These are phyloP conservation scores for Gynandropsis gynandra DNA, from an alignment of 345 rosid species.

Conservation along the genomic window DNA sequence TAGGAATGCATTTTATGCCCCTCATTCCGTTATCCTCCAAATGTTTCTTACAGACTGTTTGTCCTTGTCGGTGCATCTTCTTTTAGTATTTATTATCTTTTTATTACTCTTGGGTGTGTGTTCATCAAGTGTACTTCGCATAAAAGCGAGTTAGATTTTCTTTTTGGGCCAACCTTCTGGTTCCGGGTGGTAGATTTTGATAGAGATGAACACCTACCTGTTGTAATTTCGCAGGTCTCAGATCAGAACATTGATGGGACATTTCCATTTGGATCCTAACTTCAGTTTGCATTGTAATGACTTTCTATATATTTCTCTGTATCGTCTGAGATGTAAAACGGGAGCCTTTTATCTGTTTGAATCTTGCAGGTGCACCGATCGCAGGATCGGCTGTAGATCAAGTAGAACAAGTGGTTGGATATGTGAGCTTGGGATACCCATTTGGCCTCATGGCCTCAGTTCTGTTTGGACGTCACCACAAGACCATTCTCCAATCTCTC, in stretches of 20 bases:
- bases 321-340: not conserved
- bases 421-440: constrained; percentile 82
- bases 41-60: no score
- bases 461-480: constrained; percentile 86
- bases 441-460: constrained; percentile 75
- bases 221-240: no score
- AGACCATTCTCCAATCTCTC: constrained; percentile 55
- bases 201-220: no score
- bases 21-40: not conserved
- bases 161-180: no score
- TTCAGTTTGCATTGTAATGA: not conserved
- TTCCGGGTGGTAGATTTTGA: no score
- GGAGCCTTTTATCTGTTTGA: not conserved
- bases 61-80: not conserved
- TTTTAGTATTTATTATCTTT: no score
- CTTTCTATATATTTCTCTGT: not conserved
- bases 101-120: no score
- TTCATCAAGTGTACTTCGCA: no score
- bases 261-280: no score
- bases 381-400: constrained; percentile 89
- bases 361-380: constrained; percentile 77
- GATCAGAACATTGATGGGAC: no score
- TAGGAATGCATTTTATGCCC: not conserved
- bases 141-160: no score
- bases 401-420: constrained; percentile 67